Base-by-base conservation (phyloP, 768 basidiomycete genomes). In the Leucocoprinus leucothites region DNA sequence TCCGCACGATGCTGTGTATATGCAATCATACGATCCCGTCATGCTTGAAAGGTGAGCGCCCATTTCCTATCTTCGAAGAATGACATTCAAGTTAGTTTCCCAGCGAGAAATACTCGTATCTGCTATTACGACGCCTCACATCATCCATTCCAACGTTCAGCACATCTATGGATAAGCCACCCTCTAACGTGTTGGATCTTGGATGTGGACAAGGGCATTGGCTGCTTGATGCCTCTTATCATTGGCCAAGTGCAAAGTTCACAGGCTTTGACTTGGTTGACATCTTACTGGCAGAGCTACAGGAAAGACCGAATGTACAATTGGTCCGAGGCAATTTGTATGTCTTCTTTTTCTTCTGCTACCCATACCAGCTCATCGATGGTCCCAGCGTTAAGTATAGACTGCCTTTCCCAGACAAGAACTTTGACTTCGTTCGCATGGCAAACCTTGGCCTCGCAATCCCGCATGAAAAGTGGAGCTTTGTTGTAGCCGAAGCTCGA, bases 171-270 rank as follows among this genome's bases (percentile, higher is more conserved):
- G 73, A 74, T 21, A 69, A 68, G n/a, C 73, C 75, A 0, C 85
- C 88, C 1, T 64, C 68, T 1, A 69, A 72, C 11, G 83, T 86
- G 21, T 76, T 93, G 6, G 90, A 92, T 62, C 68, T 93, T 11
- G 91, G 91, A 2, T 91, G 89, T 65, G 90, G 91, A 9, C 60
- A 78, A 45, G 89, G 89, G 0, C 64, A 78, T 46, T 93, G 91
- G 91, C 73, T 84, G 4, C 56, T 82, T 0, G 74, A 84, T 46
- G 84, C 89, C 3, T 81, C 86, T 2, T 71, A 64, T 19, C 63
- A 68, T n/a, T 93, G 90, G 90, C 79, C 74, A 19, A 62, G 69
- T 40, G 76, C 84, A 18, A 72, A 74, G 9, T 76, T 91, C 48
- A 81, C 79, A 7, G 89, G 85, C 2, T 73, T 91, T 28, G 88